Conservation (phyloP, 2,329 filamentous ascomycete species). For the Scytalidium lignicola region DNA sequence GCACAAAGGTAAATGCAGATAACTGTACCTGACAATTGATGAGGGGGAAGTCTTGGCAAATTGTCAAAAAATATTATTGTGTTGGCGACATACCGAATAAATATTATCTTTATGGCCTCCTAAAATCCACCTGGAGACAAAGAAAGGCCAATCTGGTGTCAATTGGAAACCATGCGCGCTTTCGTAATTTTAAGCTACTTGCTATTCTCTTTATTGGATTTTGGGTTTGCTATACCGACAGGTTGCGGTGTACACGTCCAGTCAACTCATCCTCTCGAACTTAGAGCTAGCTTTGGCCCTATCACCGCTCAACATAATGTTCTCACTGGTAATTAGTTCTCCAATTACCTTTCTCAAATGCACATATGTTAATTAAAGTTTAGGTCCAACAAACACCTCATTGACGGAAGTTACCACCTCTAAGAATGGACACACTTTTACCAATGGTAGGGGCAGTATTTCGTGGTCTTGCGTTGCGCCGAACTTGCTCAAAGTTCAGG, state of each 20-base stretch:
- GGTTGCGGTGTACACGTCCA: not conserved
- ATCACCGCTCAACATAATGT: not conserved
- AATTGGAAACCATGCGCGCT: not conserved
- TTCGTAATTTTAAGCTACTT: not conserved
- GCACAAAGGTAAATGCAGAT: not conserved
- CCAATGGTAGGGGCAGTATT: not conserved
- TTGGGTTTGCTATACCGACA: not conserved
- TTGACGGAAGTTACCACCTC: not conserved
- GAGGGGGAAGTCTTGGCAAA: not conserved
- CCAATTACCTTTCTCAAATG: not conserved
- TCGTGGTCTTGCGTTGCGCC: not conserved
- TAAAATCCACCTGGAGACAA: too few species aligned
- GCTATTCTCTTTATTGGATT: not conserved
- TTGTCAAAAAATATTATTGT: not conserved
- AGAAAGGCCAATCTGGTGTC: not conserved
- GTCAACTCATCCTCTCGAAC: not conserved
- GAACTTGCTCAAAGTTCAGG: slow-evolving; percentile 11
- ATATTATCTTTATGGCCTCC: not conserved
- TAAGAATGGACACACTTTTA: not conserved
- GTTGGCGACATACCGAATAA: not conserved
- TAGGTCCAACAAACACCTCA: not conserved
- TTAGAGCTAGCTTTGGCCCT: not conserved
- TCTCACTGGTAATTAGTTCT: not conserved
- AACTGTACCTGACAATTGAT: not conserved
- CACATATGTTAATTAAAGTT: not conserved